Percentiles rank a stretch among this genome's conserved stretches.
Evolutionary conservation across 108 stramenopile species (phyloP).

Genomic region (Phaeodactylum tricornutum): DNA sequence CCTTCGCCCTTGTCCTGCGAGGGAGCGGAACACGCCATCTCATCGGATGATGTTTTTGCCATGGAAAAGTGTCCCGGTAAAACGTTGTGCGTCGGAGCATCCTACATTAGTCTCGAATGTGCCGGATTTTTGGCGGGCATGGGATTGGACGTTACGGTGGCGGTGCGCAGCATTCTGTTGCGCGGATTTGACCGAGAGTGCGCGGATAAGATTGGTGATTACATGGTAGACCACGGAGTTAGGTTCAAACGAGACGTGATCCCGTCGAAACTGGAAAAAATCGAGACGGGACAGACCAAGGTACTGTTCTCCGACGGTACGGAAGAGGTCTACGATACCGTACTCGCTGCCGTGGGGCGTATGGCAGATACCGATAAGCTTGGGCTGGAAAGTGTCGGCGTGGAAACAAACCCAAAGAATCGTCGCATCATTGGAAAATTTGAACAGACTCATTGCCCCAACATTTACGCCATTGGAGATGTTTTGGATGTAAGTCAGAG

Average conservation of each 20-base stretch:
- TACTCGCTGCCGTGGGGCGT: conserved; percentile 91
- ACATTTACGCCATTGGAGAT: conserved; percentile 98
- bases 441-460: conserved; percentile 85
- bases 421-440: conserved; percentile 66
- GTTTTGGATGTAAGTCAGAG: conserved; percentile 63
- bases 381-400: conserved; percentile 69
- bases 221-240: conserved; percentile 84
- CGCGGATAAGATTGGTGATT: conserved; percentile 71
- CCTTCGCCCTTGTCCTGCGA: conserved; percentile 76
- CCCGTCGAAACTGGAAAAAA: conserved; percentile 73
- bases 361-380: conserved; percentile 81
- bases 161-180: conserved; percentile 91
- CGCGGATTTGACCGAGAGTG: conserved; percentile 97
- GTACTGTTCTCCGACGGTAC: conserved; percentile 84
- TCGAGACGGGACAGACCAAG: conserved; percentile 57
- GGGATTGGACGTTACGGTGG: conserved; percentile 87
- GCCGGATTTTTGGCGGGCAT: conserved; percentile 93
- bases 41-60: conserved; percentile 93
- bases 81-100: conserved; percentile 93
- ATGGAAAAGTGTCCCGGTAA: conserved; percentile 85
- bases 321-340: conserved; percentile 73
- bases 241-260: conserved; percentile 72
- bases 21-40: conserved; percentile 90
- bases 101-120: conserved; percentile 97
- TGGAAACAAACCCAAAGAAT: conserved; percentile 61